Percentiles rank a stretch among this genome's conserved stretches.
phyloP scores from a whole-genome alignment of 352 stramenopile species.

The Sclerospora graminicola region DNA sequence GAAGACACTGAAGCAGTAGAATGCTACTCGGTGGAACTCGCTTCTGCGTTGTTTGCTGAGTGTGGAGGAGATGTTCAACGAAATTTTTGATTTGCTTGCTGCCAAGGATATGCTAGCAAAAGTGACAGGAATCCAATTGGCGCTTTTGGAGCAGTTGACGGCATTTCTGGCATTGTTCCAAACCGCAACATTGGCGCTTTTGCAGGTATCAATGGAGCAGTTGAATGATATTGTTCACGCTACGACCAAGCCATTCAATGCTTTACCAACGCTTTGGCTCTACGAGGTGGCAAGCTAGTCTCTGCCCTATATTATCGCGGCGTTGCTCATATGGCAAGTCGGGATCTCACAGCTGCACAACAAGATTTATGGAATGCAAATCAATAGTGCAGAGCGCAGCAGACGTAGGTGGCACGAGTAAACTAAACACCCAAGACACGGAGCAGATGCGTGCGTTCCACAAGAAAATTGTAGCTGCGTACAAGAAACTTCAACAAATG shows the following conservation, averaged over 20 bases:
- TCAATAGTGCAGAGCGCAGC: constrained; percentile 34
- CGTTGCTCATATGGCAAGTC: constrained; percentile 47
- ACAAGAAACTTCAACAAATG: constrained; percentile 63
- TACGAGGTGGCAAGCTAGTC: too few species aligned
- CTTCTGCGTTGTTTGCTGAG: not conserved
- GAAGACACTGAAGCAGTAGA: not conserved
- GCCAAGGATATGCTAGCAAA: not conserved
- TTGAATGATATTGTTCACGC: too few species aligned
- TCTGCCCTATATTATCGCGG: constrained; percentile 7
- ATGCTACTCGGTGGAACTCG: not conserved
- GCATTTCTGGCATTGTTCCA: not conserved
- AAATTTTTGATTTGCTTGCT: not conserved
- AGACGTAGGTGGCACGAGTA: constrained; percentile 35
- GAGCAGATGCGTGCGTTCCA: constrained; percentile 31
- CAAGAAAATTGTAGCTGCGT: constrained; percentile 44
- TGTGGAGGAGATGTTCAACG: not conserved
- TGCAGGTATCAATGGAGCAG: too few species aligned
- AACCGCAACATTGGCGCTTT: not conserved
- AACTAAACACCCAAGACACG: constrained; percentile 19
- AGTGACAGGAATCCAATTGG: not conserved
- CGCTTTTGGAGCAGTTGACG: not conserved
- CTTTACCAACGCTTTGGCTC: too few species aligned
- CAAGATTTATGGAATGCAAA: constrained; percentile 63
- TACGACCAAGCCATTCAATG: too few species aligned
- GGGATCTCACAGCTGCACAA: constrained; percentile 48